Conservation (phyloP, 352 stramenopile species). For the Pythium monospermum region DNA sequence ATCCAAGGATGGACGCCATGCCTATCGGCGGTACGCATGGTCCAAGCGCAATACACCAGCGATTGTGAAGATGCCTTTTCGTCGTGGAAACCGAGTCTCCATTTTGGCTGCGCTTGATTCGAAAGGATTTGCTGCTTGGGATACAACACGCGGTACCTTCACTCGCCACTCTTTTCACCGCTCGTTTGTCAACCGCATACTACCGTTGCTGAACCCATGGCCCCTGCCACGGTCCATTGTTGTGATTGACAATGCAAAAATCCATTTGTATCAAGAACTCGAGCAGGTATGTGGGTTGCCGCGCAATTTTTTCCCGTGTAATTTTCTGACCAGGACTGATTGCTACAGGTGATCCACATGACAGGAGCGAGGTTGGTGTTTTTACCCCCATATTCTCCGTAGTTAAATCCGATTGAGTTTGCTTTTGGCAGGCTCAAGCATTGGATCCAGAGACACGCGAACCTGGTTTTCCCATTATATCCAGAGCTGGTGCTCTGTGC, state of each 20-base stretch:
- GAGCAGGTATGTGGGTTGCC: too few relatives aligned
- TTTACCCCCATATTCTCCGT: slow-evolving; percentile 12
- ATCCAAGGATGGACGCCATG: slow-evolving; percentile 11
- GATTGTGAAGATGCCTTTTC: slow-evolving; percentile 10
- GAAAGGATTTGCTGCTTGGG: slow-evolving; percentile 15
- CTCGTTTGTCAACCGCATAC: slow-evolving; percentile 16
- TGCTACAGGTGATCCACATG: slow-evolving; percentile 2
- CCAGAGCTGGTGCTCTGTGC: background rate
- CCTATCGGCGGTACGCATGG: slow-evolving; percentile 8
- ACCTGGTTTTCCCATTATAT: slow-evolving; percentile 2
- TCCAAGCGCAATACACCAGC: slow-evolving; percentile 9
- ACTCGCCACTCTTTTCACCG: slow-evolving; percentile 18
- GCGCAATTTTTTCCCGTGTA: too few relatives aligned
- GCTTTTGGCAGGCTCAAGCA: slow-evolving; percentile 11
- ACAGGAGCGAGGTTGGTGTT: slow-evolving; percentile 10
- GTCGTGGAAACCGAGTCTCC: slow-evolving; percentile 13
- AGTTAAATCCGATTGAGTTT: slow-evolving; percentile 21
- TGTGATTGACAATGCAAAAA: slow-evolving; percentile 26
- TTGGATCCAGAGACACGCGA: slow-evolving; percentile 3
- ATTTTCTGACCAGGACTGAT: too few relatives aligned
- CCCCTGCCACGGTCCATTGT: slow-evolving; percentile 22
- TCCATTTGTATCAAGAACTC: slow-evolving; percentile 25
- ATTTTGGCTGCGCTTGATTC: slow-evolving; percentile 20
- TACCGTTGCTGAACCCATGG: slow-evolving; percentile 24
- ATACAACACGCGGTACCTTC: slow-evolving; percentile 17